Conservation (phyloP, 2,329 filamentous ascomycete genomes). For the Pseudogymnoascus sp. region DNA sequence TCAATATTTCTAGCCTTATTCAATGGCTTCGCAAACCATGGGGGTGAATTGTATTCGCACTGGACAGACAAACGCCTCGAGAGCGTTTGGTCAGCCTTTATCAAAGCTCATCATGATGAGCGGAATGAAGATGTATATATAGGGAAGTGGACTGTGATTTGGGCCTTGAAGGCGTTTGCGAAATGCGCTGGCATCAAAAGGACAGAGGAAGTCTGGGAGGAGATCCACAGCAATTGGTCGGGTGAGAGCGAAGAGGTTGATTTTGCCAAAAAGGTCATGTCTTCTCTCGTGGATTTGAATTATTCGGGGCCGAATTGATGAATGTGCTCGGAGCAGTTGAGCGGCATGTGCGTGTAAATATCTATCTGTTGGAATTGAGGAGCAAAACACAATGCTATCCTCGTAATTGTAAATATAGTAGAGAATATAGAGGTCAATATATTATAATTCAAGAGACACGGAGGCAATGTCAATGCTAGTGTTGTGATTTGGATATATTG, state of each 20-base stretch:
- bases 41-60: conserved; percentile 53
- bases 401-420: not conserved
- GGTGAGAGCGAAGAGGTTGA: conserved; percentile 25
- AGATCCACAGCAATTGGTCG: conserved; percentile 26
- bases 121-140: conserved; percentile 41
- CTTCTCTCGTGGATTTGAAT: conserved; percentile 15
- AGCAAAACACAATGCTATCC: not conserved
- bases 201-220: conserved; percentile 25
- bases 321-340: not conserved
- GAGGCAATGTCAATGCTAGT: no score
- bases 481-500: conserved; percentile 3
- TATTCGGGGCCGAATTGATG: not conserved
- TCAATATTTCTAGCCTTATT: conserved; percentile 75
- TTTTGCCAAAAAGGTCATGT: conserved; percentile 22
- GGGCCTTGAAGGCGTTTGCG: conserved; percentile 56
- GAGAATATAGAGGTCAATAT: not conserved
- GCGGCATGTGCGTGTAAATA: not conserved
- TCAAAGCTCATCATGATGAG: conserved; percentile 44
- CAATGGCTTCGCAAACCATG: conserved; percentile 71
- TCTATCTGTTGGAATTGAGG: not conserved
- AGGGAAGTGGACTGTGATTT: conserved; percentile 54
- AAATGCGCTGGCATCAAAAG: conserved; percentile 32
- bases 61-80: conserved; percentile 70
- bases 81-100: conserved; percentile 58
- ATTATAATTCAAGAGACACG: not conserved